Conservation (phyloP, 2,329 filamentous ascomycete genomes). For the Rhynchosporium graminicola region DNA sequence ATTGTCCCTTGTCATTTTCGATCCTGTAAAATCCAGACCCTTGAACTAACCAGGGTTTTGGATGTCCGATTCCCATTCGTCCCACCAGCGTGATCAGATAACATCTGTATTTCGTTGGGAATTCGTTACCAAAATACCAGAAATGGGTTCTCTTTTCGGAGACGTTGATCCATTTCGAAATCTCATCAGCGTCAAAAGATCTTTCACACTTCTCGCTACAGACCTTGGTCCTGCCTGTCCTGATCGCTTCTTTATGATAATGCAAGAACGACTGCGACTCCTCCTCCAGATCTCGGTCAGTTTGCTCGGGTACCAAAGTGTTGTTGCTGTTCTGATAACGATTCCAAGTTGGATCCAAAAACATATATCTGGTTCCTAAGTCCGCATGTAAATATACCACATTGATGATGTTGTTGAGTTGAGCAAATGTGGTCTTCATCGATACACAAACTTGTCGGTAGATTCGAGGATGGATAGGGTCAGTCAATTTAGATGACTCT, state of each 20-base stretch:
- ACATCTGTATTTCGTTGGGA: not conserved
- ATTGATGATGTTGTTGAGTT: not conserved
- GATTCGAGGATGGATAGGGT: not conserved
- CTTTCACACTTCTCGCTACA: not conserved
- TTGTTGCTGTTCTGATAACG: not conserved
- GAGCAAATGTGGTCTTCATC: not conserved
- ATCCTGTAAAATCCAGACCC: too few species aligned
- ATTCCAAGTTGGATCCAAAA: not conserved
- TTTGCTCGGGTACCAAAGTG: too few species aligned
- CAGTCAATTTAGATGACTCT: too few species aligned
- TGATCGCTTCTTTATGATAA: not conserved
- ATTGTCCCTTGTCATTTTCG: not conserved
- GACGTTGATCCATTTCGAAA: not conserved
- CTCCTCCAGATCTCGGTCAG: too few species aligned
- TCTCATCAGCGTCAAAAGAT: too few species aligned
- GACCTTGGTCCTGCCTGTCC: not conserved
- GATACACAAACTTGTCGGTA: not conserved
- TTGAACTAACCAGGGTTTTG: not conserved
- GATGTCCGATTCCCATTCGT: not conserved
- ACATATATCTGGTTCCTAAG: not conserved
- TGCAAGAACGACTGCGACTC: not conserved
- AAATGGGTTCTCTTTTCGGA: not conserved
- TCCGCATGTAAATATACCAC: not conserved
- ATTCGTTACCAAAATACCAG: not conserved
- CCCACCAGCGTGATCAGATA: not conserved